A percentile compares a stretch with the other conserved stretches of the same genome.
Conservation (phyloP, 441 rosid genomes). For the California macrophylla region DNA sequence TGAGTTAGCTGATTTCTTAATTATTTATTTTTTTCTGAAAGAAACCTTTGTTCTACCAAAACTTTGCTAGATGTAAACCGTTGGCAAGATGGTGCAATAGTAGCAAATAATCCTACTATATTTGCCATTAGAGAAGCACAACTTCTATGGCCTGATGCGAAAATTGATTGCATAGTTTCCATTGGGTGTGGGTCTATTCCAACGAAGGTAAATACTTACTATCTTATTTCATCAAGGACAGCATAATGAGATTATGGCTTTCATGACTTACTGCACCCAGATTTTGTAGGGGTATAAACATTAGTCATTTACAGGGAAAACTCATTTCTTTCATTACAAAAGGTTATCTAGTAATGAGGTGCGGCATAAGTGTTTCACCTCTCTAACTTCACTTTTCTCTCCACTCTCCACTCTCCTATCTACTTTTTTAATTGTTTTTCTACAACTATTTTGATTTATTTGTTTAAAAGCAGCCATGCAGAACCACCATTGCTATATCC, state of each 20-base stretch:
- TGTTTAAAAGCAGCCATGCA: too few relatives aligned
- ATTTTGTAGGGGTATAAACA: background rate
- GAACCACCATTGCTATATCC: background rate
- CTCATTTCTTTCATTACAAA: background rate
- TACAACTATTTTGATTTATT: too few relatives aligned
- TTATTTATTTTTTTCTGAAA: background rate
- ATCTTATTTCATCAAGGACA: constrained; percentile 8
- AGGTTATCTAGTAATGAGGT: background rate
- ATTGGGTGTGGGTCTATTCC: constrained; percentile 96
- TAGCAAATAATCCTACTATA: constrained; percentile 90
- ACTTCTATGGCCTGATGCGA: constrained; percentile 97
- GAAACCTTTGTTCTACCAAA: constrained; percentile 2
- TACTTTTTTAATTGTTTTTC: background rate
- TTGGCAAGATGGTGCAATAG: constrained; percentile 99
- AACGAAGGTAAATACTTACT: constrained; percentile 50
- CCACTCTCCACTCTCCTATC: too few relatives aligned
- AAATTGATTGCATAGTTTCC: constrained; percentile 86
- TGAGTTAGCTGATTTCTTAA: background rate
- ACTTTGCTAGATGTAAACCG: constrained; percentile 52
- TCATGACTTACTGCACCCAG: background rate
- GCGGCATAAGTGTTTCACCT: background rate
- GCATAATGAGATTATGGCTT: constrained; percentile 8
- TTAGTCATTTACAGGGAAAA: background rate
- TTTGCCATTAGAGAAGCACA: constrained; percentile 95
- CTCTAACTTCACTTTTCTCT: background rate